phyloP scores from a whole-genome alignment of 2,329 filamentous ascomycete species.

The Phialophora chinensis region DNA sequence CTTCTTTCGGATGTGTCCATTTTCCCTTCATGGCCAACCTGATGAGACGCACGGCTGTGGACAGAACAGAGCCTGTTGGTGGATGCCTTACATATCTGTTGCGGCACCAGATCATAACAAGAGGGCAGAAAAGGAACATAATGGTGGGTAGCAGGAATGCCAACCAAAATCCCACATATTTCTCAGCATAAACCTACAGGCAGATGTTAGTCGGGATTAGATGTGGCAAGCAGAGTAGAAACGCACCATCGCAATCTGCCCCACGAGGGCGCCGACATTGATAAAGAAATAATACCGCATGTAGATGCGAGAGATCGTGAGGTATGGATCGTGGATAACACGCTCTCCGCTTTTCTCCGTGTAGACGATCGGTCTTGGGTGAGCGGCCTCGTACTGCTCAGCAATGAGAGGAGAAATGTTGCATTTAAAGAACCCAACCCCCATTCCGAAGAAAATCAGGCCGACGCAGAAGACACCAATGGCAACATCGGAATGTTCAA shows the following conservation, averaged over 20 bases:
- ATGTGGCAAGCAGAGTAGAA: slow-evolving; percentile 43
- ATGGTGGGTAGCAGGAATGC: slow-evolving; percentile 71
- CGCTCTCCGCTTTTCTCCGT: slow-evolving; percentile 64
- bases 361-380: slow-evolving; percentile 58
- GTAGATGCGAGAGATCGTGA: slow-evolving; percentile 71
- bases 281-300: slow-evolving; percentile 73
- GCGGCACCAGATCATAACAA: slow-evolving; percentile 64
- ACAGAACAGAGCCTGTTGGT: slow-evolving; percentile 73
- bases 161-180: slow-evolving; percentile 77
- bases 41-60: slow-evolving; percentile 69
- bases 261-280: slow-evolving; percentile 68
- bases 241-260: slow-evolving; percentile 67
- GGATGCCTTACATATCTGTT: slow-evolving; percentile 68
- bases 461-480: slow-evolving; percentile 40
- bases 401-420: slow-evolving; percentile 75
- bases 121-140: slow-evolving; percentile 66
- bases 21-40: slow-evolving; percentile 59
- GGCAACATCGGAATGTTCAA: slow-evolving; percentile 39
- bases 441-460: slow-evolving; percentile 48
- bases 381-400: slow-evolving; percentile 69
- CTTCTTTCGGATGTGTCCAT: slow-evolving; percentile 63
- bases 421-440: slow-evolving; percentile 76
- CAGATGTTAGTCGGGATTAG: not conserved
- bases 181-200: slow-evolving; percentile 61
- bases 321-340: slow-evolving; percentile 71